phyloP scores from a whole-genome alignment of 169 alveolate genomes.

The Plasmodium ovale region DNA sequence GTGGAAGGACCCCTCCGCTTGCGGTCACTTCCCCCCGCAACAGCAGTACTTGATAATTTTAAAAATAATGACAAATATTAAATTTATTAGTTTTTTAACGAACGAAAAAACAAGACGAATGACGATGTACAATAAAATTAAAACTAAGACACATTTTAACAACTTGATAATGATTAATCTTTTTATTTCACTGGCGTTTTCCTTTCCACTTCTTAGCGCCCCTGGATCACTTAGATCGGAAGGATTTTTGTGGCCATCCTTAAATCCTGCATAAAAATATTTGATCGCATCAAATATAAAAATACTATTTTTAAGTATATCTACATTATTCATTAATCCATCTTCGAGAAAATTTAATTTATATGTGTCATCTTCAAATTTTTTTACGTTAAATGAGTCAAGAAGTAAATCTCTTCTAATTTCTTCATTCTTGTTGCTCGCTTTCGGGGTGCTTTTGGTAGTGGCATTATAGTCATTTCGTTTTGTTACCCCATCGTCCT shows the following conservation, averaged over 20 bases:
- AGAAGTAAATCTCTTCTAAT: slow-evolving; percentile 5
- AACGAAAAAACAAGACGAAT: slow-evolving; percentile 19
- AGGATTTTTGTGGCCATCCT: slow-evolving; percentile 2
- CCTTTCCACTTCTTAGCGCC: slow-evolving; percentile 9
- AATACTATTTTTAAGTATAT: slow-evolving; percentile 22
- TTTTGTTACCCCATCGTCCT: not conserved
- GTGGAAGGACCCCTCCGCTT: not conserved
- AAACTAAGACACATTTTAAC: slow-evolving; percentile 21
- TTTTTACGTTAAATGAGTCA: slow-evolving; percentile 21
- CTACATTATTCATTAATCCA: slow-evolving; percentile 1
- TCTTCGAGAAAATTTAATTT: slow-evolving; percentile 33
- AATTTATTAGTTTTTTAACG: slow-evolving; percentile 40
- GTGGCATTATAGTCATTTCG: not conserved
- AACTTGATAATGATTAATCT: slow-evolving; percentile 44
- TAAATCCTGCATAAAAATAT: slow-evolving; percentile 4
- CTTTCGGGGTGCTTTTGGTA: not conserved
- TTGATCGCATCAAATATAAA: slow-evolving; percentile 53
- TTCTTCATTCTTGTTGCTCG: slow-evolving; percentile 1
- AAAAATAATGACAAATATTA: slow-evolving; percentile 6
- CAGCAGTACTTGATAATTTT: slow-evolving; percentile 63
- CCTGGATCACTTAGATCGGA: not conserved
- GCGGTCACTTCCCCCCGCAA: slow-evolving; percentile 40
- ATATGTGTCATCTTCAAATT: slow-evolving; percentile 22
- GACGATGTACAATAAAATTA: slow-evolving; percentile 8
- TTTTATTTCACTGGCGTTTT: slow-evolving; percentile 35